Evolutionary conservation across 352 stramenopile genomes (phyloP), one percentile per base, ranked within the genome.

Genomic region (Globisporangium solare): DNA sequence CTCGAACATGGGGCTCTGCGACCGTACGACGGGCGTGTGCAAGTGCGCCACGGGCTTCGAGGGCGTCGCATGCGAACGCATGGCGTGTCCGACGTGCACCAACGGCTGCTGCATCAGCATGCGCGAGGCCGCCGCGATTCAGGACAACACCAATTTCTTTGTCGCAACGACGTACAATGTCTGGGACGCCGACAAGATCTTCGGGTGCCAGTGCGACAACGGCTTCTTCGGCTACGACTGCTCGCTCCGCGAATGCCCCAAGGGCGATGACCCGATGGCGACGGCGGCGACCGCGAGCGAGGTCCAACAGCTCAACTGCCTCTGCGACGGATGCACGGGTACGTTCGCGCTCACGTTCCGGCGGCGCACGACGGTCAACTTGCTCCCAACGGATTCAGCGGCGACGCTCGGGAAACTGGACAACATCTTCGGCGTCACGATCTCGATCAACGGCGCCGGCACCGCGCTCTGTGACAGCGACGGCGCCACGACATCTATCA

Each of bases 1-100:
- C 59, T 89, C 76, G 46, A 83, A 85, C 56, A 90, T 88, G 72
- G 91, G 91, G 46, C 40, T 70, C 21, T 97, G 91, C 62, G 79
- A 97, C 63, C 71, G 83, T 41, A 62, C 54, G 3, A 86, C 70
- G 0, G 92, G 92, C 10, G 49, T 57, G 14, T 93, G 81, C 55
- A 58, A 56, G 24, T 90, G 83, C 55, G 61, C 79, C 27, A 24
- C 58, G 11, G 78, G 81, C 48, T 92, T 88, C 56, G 76, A 89
- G 65, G 83, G 83, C 31, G 68, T 73, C 10, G 89, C 89, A 3
- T 97, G 90, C 61, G 76, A 89, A 54, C 65, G 74, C 59, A 75
- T 89, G 59, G 61, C 70, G 13, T 89, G 78, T 35, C 81, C 76
- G 3, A 40, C 64, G n/a, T 91, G 81, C 59, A 67, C 62, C 0